phyloP scores from a whole-genome alignment of 2,329 filamentous ascomycete genomes.

The Blastomyces silverae region DNA sequence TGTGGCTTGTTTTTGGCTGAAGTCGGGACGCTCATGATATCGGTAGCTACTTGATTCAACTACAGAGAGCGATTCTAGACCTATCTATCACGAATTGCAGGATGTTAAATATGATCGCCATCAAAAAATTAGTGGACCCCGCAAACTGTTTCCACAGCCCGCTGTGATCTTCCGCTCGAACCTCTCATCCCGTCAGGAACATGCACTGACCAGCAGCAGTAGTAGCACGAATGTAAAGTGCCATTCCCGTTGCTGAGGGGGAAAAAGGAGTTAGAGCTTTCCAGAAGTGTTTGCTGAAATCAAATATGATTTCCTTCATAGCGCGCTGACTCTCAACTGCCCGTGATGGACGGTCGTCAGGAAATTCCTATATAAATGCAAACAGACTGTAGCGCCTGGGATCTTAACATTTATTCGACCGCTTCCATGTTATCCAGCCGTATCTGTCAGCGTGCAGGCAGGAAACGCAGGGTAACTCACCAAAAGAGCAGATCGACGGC shows the following conservation, averaged over 20 bases:
- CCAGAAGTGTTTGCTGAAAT: not conserved
- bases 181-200: not conserved
- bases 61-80: too few relatives aligned
- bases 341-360: not conserved
- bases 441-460: not conserved
- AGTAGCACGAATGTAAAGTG: not conserved
- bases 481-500: not conserved
- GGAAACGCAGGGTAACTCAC: not conserved
- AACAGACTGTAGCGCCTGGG: not conserved
- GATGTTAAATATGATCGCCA: not conserved
- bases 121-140: not conserved
- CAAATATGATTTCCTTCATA: not conserved
- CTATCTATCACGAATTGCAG: not conserved
- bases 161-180: not conserved
- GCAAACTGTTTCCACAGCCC: not conserved
- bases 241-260: not conserved
- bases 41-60: not conserved
- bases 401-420: not conserved
- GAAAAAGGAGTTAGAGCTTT: not conserved
- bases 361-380: too few relatives aligned
- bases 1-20: not conserved
- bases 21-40: not conserved
- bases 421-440: slow-evolving; percentile 3
- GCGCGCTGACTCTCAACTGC: not conserved
- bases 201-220: not conserved